Percentiles rank a stretch among this genome's conserved stretches.
Conservation (phyloP, 1,284 basidiomycete genomes). For the Peniophora sp. region DNA sequence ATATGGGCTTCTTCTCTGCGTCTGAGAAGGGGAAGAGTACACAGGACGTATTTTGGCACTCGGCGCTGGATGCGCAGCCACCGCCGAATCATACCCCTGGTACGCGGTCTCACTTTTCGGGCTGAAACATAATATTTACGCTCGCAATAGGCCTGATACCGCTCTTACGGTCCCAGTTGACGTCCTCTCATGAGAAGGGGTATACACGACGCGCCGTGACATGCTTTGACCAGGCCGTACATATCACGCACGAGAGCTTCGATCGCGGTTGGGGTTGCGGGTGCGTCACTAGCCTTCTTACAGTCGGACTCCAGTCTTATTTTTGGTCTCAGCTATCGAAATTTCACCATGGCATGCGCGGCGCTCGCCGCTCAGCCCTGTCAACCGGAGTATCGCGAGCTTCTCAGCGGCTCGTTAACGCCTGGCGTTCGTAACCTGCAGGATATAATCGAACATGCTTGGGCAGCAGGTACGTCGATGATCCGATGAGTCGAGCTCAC, state of each 20-base stretch:
- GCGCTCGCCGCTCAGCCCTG: conserved; percentile 56
- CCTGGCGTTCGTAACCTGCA: conserved; percentile 74
- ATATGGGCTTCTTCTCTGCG: neutral
- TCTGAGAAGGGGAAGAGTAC: conserved; percentile 7
- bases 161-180: conserved; percentile 50
- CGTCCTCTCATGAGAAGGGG: conserved; percentile 42
- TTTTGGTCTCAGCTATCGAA: conserved; percentile 59
- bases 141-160: conserved; percentile 53
- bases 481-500: neutral
- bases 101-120: conserved; percentile 20
- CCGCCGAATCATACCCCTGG: conserved; percentile 70
- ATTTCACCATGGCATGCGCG: conserved; percentile 77
- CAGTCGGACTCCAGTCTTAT: neutral
- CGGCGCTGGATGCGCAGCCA: conserved; percentile 34
- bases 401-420: conserved; percentile 45
- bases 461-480: conserved; percentile 47
- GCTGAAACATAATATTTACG: neutral
- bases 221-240: conserved; percentile 53
- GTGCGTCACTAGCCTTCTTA: conserved; percentile 31
- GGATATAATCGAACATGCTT: conserved; percentile 71
- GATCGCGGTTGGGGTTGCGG: conserved; percentile 70
- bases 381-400: conserved; percentile 52
- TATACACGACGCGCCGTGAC: conserved; percentile 54
- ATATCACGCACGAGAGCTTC: conserved; percentile 51
- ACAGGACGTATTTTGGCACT: conserved; percentile 60